Conservation (phyloP, 148 eudicot genomes). For the Amaranthus palmeri region DNA sequence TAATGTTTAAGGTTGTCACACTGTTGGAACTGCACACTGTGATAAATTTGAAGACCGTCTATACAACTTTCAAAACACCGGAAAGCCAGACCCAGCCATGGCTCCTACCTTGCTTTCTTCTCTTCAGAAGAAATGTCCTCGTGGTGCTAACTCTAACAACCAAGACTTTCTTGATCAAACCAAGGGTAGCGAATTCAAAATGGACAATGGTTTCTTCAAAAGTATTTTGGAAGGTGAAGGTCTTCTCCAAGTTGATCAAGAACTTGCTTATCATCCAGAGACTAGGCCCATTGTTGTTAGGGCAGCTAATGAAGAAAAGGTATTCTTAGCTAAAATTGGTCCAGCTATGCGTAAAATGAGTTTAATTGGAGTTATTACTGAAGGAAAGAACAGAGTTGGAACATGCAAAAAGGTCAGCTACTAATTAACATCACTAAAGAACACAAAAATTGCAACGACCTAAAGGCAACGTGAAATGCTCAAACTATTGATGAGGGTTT, state of each 20-base stretch:
- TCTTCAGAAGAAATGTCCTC: slow-evolving; percentile 34
- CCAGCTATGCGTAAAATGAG: slow-evolving; percentile 22
- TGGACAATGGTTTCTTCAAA: slow-evolving; percentile 20
- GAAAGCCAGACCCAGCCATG: slow-evolving; percentile 29
- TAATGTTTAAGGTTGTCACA: slow-evolving; percentile 19
- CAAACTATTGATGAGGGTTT: no score
- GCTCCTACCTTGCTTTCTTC: slow-evolving; percentile 22
- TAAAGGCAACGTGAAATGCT: no score
- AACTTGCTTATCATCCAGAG: slow-evolving; percentile 15
- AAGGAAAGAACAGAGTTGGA: slow-evolving; percentile 12
- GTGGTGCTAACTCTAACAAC: neutral
- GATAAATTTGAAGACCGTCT: slow-evolving; percentile 18
- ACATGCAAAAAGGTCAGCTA: slow-evolving; percentile 12
- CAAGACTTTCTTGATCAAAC: slow-evolving; percentile 26
- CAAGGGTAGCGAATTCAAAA: slow-evolving; percentile 16
- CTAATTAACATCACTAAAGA: neutral
- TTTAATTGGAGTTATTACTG: slow-evolving; percentile 10
- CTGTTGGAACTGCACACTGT: slow-evolving; percentile 26
- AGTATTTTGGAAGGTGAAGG: slow-evolving; percentile 13
- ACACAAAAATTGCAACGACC: no score
- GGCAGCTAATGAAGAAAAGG: neutral
- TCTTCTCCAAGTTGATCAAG: slow-evolving; percentile 24
- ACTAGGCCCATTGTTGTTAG: slow-evolving; percentile 12
- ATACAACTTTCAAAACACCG: slow-evolving; percentile 11
- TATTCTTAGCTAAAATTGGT: slow-evolving; percentile 14